Evolutionary conservation across 1,284 basidiomycete species (phyloP).

Genomic region (Mycena citricolor): DNA sequence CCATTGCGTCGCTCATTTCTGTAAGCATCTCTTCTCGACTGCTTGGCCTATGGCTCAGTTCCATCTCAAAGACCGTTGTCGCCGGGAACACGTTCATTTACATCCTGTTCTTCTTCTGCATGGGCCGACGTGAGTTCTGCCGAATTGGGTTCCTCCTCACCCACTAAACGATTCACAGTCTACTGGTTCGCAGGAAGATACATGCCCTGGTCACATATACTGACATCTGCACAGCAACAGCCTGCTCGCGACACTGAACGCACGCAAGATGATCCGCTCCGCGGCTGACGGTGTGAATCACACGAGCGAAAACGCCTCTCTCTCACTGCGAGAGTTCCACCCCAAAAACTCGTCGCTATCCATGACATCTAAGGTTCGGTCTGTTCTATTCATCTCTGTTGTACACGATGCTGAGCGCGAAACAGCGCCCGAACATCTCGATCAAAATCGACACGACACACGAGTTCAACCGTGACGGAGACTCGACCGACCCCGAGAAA

Average conservation of each 20-base stretch:
- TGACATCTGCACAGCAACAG: conserved; percentile 46
- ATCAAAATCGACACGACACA: conserved; percentile 56
- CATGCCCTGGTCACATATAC: too few relatives aligned
- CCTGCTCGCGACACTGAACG: conserved; percentile 54
- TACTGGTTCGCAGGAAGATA: too few relatives aligned
- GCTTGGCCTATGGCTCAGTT: background rate
- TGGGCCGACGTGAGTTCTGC: conserved; percentile 47
- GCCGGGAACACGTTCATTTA: conserved; percentile 47
- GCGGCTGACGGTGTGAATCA: conserved; percentile 39
- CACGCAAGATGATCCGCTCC: conserved; percentile 47
- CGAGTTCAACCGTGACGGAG: conserved; percentile 35
- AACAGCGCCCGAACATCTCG: conserved; percentile 42
- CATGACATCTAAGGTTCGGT: conserved; percentile 21
- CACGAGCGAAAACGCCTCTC: conserved; percentile 40
- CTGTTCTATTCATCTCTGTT: background rate
- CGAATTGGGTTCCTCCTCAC: too few relatives aligned
- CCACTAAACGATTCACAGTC: too few relatives aligned
- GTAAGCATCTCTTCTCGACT: conserved; percentile 28
- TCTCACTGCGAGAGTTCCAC: conserved; percentile 31
- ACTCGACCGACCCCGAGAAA: too few relatives aligned
- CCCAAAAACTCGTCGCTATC: conserved; percentile 19
- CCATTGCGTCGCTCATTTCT: conserved; percentile 48
- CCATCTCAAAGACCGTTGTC: conserved; percentile 34
- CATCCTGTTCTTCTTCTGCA: conserved; percentile 53
- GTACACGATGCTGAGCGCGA: background rate